phyloP scores from a whole-genome alignment of 108 stramenopile genomes.

The Nitzschia palea region DNA sequence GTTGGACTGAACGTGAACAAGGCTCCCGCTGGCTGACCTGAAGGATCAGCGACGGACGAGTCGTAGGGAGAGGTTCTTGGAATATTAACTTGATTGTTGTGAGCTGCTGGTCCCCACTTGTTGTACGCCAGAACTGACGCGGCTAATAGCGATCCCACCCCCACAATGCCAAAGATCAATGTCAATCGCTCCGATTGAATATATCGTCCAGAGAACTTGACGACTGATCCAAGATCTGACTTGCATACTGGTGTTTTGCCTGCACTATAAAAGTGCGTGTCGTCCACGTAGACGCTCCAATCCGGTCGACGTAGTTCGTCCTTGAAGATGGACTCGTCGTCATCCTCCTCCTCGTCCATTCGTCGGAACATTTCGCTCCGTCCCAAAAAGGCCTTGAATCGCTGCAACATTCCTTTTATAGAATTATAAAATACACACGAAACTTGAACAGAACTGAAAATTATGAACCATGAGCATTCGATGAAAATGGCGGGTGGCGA shows the following conservation, averaged over 20 bases:
- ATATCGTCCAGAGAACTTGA: background rate
- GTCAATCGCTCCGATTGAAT: background rate
- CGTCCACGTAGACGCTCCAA: background rate
- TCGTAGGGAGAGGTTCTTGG: background rate
- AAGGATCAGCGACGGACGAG: background rate
- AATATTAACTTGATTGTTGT: background rate
- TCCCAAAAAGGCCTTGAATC: too few relatives aligned
- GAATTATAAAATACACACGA: too few relatives aligned
- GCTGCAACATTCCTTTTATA: too few relatives aligned
- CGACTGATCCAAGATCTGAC: background rate
- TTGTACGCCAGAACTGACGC: background rate
- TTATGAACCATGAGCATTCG: too few relatives aligned
- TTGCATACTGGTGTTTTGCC: background rate
- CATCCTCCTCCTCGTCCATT: background rate
- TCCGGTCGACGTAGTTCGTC: background rate
- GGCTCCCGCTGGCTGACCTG: background rate
- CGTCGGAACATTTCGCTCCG: background rate
- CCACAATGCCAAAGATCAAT: conserved; percentile 1
- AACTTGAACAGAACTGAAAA: too few relatives aligned
- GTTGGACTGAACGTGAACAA: background rate
- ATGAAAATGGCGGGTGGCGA: too few relatives aligned
- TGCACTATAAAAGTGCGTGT: background rate
- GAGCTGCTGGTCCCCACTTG: background rate
- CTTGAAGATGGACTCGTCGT: conserved; percentile 1
- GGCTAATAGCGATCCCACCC: background rate